Conservation (phyloP, 2,329 filamentous ascomycete species). For the Akanthomyces uredinophilus region DNA sequence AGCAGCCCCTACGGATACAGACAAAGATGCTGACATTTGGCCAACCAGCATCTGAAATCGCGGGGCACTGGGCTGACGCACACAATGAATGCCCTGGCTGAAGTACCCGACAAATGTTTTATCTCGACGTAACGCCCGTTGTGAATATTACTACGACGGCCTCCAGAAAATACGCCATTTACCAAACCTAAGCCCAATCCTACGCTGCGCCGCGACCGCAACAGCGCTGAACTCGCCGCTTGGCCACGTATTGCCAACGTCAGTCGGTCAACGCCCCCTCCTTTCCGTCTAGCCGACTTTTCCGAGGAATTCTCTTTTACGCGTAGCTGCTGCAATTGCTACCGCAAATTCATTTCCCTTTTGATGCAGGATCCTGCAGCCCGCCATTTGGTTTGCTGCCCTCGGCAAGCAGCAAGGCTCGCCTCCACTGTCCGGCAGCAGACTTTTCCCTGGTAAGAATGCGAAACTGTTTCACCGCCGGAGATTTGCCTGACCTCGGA, state of each 20-base stretch:
- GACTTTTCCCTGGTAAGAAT: not conserved
- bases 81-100: not conserved
- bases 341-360: not conserved
- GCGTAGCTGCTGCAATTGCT: not conserved
- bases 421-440: not conserved
- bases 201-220: not conserved
- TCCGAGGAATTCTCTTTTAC: not conserved
- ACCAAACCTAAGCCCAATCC: not conserved
- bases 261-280: slow-evolving; percentile 3
- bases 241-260: no score
- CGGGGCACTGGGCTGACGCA: not conserved
- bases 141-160: not conserved
- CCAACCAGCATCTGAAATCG: not conserved
- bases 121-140: not conserved
- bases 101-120: slow-evolving; percentile 1
- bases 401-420: slow-evolving; percentile 2
- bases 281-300: slow-evolving; percentile 6
- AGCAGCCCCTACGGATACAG: not conserved
- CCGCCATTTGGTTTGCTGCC: not conserved
- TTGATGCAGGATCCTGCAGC: not conserved
- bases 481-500: not conserved
- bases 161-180: not conserved
- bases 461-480: not conserved
- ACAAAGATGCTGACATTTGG: not conserved
- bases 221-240: not conserved